Evolutionary conservation across 192 early-diverging fungal species (phyloP).

Genomic region (Chytriomyces confervae): DNA sequence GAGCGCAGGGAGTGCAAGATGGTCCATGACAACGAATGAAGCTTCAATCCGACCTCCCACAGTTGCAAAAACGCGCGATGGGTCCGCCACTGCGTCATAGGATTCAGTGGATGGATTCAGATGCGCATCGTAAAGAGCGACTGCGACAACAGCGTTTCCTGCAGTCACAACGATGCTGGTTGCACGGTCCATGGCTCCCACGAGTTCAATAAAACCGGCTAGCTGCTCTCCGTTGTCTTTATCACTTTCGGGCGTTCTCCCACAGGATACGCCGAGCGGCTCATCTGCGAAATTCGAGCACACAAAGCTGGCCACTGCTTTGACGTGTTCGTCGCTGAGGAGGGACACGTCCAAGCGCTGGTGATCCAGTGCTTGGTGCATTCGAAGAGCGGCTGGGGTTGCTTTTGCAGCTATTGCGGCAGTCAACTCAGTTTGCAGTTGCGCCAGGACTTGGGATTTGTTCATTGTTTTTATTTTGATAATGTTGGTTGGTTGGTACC

Average conservation of each 20-base stretch:
- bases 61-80: too few species aligned
- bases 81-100: background rate
- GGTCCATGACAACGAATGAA: background rate
- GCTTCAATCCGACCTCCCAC: background rate
- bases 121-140: background rate
- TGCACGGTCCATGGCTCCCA: background rate
- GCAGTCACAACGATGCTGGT: slow-evolving; percentile 6
- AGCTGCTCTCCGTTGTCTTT: background rate
- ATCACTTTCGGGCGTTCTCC: background rate
- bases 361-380: too few species aligned
- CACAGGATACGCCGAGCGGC: background rate
- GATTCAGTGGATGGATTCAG: background rate
- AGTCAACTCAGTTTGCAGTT: too few species aligned
- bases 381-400: too few species aligned
- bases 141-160: background rate
- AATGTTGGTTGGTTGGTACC: too few species aligned
- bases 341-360: too few species aligned
- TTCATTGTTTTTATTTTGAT: too few species aligned
- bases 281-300: background rate
- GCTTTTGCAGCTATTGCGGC: too few species aligned
- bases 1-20: background rate
- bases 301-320: too few species aligned
- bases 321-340: too few species aligned
- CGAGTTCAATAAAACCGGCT: background rate
- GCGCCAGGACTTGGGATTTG: too few species aligned